phyloP scores from a whole-genome alignment of 768 basidiomycete genomes.

The Sarcodon aspratus region DNA sequence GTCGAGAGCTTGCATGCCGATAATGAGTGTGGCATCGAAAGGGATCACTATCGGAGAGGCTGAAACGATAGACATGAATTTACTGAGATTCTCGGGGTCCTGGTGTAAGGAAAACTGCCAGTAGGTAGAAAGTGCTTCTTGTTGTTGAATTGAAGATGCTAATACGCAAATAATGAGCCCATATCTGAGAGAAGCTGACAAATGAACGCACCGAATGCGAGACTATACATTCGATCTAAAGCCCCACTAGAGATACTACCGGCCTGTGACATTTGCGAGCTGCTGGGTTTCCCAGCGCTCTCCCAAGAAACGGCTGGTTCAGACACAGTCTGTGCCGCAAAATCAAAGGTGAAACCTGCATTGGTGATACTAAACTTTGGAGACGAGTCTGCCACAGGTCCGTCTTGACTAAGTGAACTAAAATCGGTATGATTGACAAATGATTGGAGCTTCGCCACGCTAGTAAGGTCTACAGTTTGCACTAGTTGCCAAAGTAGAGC shows the following conservation, averaged over 20 bases:
- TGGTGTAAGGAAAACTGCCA: constrained; percentile 45
- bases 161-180: not conserved
- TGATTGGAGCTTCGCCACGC: constrained; percentile 27
- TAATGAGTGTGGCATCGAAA: constrained; percentile 38
- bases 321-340: constrained; percentile 40
- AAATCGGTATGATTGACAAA: constrained; percentile 42
- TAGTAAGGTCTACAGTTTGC: constrained; percentile 32
- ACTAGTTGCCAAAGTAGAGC: constrained; percentile 52
- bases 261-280: constrained; percentile 32
- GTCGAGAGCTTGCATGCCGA: constrained; percentile 18
- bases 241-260: constrained; percentile 23
- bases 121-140: constrained; percentile 34
- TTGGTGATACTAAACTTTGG: constrained; percentile 27
- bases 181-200: not conserved
- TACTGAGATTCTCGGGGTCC: constrained; percentile 25
- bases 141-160: constrained; percentile 50
- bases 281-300: constrained; percentile 32
- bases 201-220: constrained; percentile 38
- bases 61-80: constrained; percentile 35
- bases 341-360: constrained; percentile 48
- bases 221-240: constrained; percentile 49
- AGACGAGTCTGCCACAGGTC: constrained; percentile 21
- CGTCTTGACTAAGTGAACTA: constrained; percentile 29
- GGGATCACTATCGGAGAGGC: constrained; percentile 41
- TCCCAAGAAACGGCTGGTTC: constrained; percentile 34